A percentile compares a stretch with the other conserved stretches of the same genome.
Conservation (phyloP, 1,284 basidiomycete genomes). For the Fomitopsis betulina region DNA sequence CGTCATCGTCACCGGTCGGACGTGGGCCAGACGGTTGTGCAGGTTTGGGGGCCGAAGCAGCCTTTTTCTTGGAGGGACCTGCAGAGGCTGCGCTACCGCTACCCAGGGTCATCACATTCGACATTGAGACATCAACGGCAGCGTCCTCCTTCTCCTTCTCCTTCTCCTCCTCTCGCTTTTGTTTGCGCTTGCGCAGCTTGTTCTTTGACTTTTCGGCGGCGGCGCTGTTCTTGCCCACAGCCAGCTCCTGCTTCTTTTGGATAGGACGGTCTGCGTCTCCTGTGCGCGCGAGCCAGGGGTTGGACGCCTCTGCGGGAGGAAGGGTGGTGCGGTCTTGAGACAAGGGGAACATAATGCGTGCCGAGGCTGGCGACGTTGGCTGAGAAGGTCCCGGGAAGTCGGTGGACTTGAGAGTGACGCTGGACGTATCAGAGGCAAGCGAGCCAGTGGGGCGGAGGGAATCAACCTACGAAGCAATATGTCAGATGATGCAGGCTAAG, state of each 20-base stretch:
- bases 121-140: conserved; percentile 67
- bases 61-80: conserved; percentile 11
- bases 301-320: conserved; percentile 30
- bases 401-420: conserved; percentile 60
- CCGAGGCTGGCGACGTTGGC: conserved; percentile 19
- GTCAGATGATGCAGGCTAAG: neutral
- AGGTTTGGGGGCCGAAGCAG: conserved; percentile 2
- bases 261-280: conserved; percentile 34
- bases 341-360: conserved; percentile 8
- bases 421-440: conserved; percentile 60
- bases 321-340: conserved; percentile 11
- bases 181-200: conserved; percentile 60
- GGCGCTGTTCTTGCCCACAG: conserved; percentile 60
- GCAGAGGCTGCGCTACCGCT: conserved; percentile 8
- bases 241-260: conserved; percentile 65
- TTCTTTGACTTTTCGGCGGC: conserved; percentile 61
- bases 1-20: conserved; percentile 32
- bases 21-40: conserved; percentile 2
- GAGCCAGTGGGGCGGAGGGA: conserved; percentile 35
- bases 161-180: conserved; percentile 50
- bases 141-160: conserved; percentile 68
- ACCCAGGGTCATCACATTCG: conserved; percentile 43
- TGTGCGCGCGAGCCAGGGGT: conserved; percentile 68
- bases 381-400: conserved; percentile 40
- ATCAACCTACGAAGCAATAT: neutral